These are phyloP conservation scores for Aspergillus spinulosporus DNA, from an alignment of 2,329 filamentous ascomycete species.

Conservation along the genomic window DNA sequence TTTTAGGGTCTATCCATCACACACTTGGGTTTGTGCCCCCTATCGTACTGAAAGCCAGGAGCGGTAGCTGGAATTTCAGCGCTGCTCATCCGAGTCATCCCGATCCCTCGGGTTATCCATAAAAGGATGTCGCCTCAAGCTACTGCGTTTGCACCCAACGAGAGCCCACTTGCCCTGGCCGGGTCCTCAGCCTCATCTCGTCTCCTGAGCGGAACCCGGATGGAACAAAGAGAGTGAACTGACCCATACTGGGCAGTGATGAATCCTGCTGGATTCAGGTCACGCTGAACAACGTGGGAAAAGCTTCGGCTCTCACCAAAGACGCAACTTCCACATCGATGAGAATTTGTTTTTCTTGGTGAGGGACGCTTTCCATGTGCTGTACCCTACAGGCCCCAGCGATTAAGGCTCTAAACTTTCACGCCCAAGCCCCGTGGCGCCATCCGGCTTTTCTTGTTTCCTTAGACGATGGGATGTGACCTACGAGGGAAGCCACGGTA, in stretches of 20 bases:
- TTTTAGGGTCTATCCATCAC: too few relatives aligned
- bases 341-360: too few relatives aligned
- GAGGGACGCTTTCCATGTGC: too few relatives aligned
- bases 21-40: too few relatives aligned
- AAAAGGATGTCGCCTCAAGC: neutral
- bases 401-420: neutral
- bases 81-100: neutral
- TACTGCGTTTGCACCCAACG: too few relatives aligned
- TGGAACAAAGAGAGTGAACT: neutral
- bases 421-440: constrained; percentile 1
- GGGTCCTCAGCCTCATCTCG: neutral
- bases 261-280: neutral
- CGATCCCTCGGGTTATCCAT: neutral
- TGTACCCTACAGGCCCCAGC: neutral
- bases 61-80: neutral
- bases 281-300: neutral
- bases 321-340: neutral
- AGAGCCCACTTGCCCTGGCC: neutral
- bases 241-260: neutral
- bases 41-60: too few relatives aligned
- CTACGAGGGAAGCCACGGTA: too few relatives aligned
- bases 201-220: neutral
- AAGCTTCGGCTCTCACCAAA: neutral
- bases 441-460: neutral
- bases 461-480: neutral